Evolutionary conservation across 2,329 filamentous ascomycete genomes (phyloP).

Genomic region (Trichoderma gracile): DNA sequence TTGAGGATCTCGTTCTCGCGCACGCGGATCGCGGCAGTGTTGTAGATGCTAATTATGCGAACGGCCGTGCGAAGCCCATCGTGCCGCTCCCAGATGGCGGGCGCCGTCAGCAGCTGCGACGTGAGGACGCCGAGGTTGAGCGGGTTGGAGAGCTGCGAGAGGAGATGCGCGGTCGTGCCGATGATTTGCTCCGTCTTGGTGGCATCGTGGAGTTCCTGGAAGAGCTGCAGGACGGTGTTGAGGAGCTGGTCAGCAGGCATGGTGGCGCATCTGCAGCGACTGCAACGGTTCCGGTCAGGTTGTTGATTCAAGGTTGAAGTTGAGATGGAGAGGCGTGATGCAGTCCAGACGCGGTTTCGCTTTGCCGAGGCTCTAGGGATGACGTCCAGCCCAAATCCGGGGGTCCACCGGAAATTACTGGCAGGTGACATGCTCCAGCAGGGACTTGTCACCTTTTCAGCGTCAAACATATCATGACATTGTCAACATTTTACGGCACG

Average conservation of each 20-base stretch:
- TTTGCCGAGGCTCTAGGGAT: constrained; percentile 35
- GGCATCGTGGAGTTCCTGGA: constrained; percentile 55
- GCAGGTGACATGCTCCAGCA: background rate
- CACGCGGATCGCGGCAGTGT: constrained; percentile 62
- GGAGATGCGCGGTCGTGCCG: constrained; percentile 65
- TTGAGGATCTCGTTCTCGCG: constrained; percentile 50
- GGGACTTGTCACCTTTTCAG: too few species aligned
- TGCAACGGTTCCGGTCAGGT: background rate
- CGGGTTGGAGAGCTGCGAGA: constrained; percentile 71
- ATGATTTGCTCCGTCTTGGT: constrained; percentile 58
- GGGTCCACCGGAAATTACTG: constrained; percentile 20
- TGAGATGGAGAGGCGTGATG: background rate
- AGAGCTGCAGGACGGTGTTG: constrained; percentile 63
- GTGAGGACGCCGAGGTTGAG: constrained; percentile 73
- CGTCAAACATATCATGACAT: too few species aligned
- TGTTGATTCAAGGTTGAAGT: constrained; percentile 3
- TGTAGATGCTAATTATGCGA: constrained; percentile 69
- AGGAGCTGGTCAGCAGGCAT: constrained; percentile 70
- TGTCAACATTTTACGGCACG: too few species aligned
- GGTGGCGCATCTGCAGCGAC: constrained; percentile 17
- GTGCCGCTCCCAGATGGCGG: constrained; percentile 66
- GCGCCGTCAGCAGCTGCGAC: constrained; percentile 69
- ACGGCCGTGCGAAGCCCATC: constrained; percentile 63
- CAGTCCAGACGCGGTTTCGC: constrained; percentile 2
- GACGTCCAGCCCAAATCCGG: constrained; percentile 15